Evolutionary conservation across 495 filamentous ascomycete species (phyloP).

Genomic region (Penicillium lividum): DNA sequence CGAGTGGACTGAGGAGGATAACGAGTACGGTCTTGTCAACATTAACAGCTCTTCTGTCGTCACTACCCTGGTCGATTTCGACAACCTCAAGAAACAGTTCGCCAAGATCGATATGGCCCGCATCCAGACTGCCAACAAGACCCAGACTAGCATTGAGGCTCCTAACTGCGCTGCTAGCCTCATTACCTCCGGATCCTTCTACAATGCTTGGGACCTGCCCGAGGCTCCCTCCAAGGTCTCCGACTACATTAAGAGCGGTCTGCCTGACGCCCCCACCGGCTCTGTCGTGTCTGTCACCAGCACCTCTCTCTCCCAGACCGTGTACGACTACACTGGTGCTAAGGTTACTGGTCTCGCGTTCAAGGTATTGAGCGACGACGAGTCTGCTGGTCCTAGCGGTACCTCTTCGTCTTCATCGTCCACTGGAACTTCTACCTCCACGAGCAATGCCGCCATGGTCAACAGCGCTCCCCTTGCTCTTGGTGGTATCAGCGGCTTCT

Average conservation of each 20-base stretch:
- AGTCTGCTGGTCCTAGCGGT: constrained; percentile 57
- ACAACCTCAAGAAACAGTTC: constrained; percentile 73
- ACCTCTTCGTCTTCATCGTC: constrained; percentile 34
- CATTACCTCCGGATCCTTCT: constrained; percentile 63
- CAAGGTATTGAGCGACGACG: constrained; percentile 47
- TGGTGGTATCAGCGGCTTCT: constrained; percentile 27
- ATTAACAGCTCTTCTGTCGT: constrained; percentile 65
- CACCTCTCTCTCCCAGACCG: constrained; percentile 50
- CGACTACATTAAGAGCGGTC: constrained; percentile 55
- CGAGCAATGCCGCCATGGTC: constrained; percentile 12
- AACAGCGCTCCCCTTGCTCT: constrained; percentile 26
- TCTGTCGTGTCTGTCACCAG: constrained; percentile 59
- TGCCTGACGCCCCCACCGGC: constrained; percentile 52
- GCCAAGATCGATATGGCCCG: constrained; percentile 67
- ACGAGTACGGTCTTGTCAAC: constrained; percentile 79
- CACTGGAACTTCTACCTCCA: constrained; percentile 35
- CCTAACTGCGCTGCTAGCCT: constrained; percentile 39
- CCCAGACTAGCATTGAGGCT: constrained; percentile 55
- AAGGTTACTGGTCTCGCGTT: constrained; percentile 56
- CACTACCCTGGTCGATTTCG: constrained; percentile 68
- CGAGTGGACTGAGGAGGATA: constrained; percentile 77
- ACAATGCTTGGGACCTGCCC: constrained; percentile 75
- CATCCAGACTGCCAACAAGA: constrained; percentile 59
- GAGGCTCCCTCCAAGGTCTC: constrained; percentile 49
- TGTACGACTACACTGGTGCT: constrained; percentile 56